Conservation (phyloP, 495 filamentous ascomycete genomes). For the Hypoxylon intermedium region DNA sequence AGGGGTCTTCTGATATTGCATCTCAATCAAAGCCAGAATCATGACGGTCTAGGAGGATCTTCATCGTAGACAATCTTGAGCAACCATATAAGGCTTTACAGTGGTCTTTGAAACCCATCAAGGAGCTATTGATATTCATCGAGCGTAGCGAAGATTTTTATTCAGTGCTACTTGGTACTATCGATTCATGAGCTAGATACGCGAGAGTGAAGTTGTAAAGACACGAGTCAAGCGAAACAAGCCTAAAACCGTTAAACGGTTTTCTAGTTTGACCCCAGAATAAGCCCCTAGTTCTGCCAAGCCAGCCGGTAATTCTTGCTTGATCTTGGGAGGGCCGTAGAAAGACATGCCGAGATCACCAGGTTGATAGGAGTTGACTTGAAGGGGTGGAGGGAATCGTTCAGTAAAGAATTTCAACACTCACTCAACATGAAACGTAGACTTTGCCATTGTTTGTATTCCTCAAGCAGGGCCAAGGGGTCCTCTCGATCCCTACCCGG, state of each 20-base stretch:
- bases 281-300: constrained; percentile 32
- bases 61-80: constrained; percentile 7
- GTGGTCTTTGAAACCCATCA: neutral
- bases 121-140: constrained; percentile 1
- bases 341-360: constrained; percentile 29
- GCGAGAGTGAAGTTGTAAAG: constrained; percentile 9
- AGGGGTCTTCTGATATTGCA: constrained; percentile 11
- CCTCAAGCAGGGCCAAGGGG: neutral
- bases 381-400: neutral
- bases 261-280: constrained; percentile 26
- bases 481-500: neutral
- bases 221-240: constrained; percentile 32
- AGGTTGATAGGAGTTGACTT: constrained; percentile 8
- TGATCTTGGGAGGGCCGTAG: constrained; percentile 12
- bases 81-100: neutral
- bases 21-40: constrained; percentile 6
- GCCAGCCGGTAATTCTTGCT: constrained; percentile 32
- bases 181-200: constrained; percentile 25
- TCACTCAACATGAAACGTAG: neutral
- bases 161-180: constrained; percentile 1
- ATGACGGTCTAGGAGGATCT: constrained; percentile 12
- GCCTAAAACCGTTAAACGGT: constrained; percentile 20
- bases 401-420: constrained; percentile 1
- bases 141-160: constrained; percentile 1
- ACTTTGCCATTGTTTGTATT: constrained; percentile 19